phyloP scores from a whole-genome alignment of 345 rosid species.

The Hibiscus syriacus region DNA sequence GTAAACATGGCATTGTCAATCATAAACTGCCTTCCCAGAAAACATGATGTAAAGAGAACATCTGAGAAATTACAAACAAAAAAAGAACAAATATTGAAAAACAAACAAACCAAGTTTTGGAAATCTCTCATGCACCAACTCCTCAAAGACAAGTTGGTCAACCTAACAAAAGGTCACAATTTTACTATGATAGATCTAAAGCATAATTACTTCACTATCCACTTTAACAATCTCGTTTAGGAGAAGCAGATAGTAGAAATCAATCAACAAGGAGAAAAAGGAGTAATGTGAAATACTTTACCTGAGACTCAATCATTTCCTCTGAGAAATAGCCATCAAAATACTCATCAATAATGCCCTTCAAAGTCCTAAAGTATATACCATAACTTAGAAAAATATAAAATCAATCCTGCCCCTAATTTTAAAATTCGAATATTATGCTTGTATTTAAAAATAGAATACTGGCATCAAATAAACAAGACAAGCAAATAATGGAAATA shows the following conservation, averaged over 20 bases:
- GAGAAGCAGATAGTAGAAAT: neutral
- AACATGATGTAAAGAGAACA: neutral
- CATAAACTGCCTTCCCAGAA: constrained; percentile 12
- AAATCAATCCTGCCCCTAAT: neutral
- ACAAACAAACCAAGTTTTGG: constrained; percentile 85
- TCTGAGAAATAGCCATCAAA: constrained; percentile 95
- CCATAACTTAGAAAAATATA: constrained; percentile 17
- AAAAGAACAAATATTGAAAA: neutral
- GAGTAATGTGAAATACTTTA: constrained; percentile 18
- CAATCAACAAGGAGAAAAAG: constrained; percentile 8
- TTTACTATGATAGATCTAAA: constrained; percentile 17
- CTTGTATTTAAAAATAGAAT: neutral
- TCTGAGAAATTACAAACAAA: constrained; percentile 2
- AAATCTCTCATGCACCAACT: constrained; percentile 91
- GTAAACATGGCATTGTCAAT: constrained; percentile 18
- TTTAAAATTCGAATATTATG: neutral
- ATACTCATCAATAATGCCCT: constrained; percentile 87
- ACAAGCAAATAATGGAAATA: neutral
- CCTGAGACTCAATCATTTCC: constrained; percentile 99
- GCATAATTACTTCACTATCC: constrained; percentile 8
- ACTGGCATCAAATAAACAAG: neutral
- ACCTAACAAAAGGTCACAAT: constrained; percentile 49
- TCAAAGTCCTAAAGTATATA: constrained; percentile 58
- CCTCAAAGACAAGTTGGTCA: constrained; percentile 95
- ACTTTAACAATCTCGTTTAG: neutral